phyloP scores from a whole-genome alignment of 805 yeast genomes.

The Candida pseudofarinosa region DNA sequence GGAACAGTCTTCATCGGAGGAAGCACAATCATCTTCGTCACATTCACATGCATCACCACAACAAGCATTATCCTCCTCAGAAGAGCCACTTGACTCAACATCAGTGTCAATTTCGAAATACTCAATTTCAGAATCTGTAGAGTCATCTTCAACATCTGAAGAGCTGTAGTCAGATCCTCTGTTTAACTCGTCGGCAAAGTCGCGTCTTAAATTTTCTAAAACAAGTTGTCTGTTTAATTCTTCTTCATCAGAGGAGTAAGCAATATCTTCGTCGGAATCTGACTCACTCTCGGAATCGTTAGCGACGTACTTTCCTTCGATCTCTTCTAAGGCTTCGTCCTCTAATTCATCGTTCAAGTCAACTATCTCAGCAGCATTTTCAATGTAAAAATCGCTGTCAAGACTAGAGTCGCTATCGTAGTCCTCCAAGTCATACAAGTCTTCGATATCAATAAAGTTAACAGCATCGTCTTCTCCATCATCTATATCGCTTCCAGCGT shows the following conservation, averaged over 20 bases:
- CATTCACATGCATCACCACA: conserved; percentile 8
- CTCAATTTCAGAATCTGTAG: conserved; percentile 25
- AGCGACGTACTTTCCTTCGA: conserved; percentile 8
- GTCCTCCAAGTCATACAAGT: conserved; percentile 23
- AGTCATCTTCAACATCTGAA: conserved; percentile 16
- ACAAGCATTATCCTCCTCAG: conserved; percentile 19
- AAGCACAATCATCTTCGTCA: not conserved
- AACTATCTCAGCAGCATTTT: conserved; percentile 29
- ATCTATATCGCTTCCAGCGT: conserved; percentile 7
- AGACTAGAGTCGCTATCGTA: conserved; percentile 25
- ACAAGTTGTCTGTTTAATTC: conserved; percentile 29
- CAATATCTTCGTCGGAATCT: conserved; percentile 19
- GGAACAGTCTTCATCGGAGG: not conserved
- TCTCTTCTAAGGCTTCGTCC: conserved; percentile 26
- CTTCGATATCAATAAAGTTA: conserved; percentile 8
- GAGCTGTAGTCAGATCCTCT: conserved; percentile 21
- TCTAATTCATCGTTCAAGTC: conserved; percentile 39
- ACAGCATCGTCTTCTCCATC: conserved; percentile 4
- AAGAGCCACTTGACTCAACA: conserved; percentile 18
- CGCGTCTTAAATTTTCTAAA: conserved; percentile 34
- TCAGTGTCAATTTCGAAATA: conserved; percentile 30
- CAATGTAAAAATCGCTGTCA: conserved; percentile 21
- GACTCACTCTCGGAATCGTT: conserved; percentile 15
- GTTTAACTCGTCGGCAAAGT: conserved; percentile 30
- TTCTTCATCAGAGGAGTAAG: conserved; percentile 26